Conservation (phyloP, 306 rosid genomes). For the Castanea crenata region DNA sequence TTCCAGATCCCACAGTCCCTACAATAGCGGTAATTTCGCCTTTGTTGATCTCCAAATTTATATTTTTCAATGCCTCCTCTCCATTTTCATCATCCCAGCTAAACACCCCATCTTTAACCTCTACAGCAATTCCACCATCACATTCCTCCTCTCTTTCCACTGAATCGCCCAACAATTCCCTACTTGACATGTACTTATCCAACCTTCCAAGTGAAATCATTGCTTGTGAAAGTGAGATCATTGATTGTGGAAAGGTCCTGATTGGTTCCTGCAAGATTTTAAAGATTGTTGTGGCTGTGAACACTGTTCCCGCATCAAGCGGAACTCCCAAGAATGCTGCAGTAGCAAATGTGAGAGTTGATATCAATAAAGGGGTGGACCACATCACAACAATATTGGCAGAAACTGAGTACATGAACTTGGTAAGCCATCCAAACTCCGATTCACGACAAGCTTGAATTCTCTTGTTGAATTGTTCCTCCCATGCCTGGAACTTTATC, state of each 20-base stretch:
- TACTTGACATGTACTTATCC: slow-evolving; percentile 75
- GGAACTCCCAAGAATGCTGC: slow-evolving; percentile 63
- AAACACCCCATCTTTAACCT: slow-evolving; percentile 64
- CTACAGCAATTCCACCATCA: slow-evolving; percentile 47
- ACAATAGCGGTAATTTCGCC: slow-evolving; percentile 86
- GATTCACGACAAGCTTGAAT: slow-evolving; percentile 51
- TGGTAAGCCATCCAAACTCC: slow-evolving; percentile 78
- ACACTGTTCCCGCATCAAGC: slow-evolving; percentile 91
- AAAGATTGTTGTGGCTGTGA: slow-evolving; percentile 84
- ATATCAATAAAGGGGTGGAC: slow-evolving; percentile 64
- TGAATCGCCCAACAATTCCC: slow-evolving; percentile 46
- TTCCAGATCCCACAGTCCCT: slow-evolving; percentile 92
- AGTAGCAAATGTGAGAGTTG: slow-evolving; percentile 73
- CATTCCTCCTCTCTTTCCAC: slow-evolving; percentile 69
- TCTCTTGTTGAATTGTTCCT: slow-evolving; percentile 77
- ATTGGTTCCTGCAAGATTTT: slow-evolving; percentile 91
- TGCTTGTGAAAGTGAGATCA: slow-evolving; percentile 92
- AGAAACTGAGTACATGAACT: slow-evolving; percentile 72
- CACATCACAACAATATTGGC: slow-evolving; percentile 63
- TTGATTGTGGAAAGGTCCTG: slow-evolving; percentile 83
- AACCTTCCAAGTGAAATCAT: slow-evolving; percentile 83
- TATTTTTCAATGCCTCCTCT: slow-evolving; percentile 51
- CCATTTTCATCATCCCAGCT: slow-evolving; percentile 83
- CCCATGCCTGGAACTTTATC: slow-evolving; percentile 99
- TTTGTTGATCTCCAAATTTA: slow-evolving; percentile 56